These are phyloP conservation scores for Avicennia marina DNA, from an alignment of 257 asterid species.

Conservation along the genomic window DNA sequence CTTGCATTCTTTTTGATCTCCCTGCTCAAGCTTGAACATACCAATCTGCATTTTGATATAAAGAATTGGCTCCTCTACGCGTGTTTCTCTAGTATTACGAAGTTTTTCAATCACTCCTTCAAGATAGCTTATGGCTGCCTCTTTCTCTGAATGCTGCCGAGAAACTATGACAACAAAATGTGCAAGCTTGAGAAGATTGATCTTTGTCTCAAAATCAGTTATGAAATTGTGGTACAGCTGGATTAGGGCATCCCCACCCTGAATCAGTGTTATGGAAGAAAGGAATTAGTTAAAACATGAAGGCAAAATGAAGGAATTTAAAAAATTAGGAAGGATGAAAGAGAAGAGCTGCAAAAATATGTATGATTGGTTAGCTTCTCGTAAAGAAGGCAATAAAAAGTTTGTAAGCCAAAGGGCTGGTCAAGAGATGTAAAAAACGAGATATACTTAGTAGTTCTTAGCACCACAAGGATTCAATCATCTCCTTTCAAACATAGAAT, in stretches of 20 bases:
- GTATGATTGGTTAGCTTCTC: no score
- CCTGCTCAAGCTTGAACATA: conserved; percentile 73
- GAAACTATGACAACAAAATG: conserved; percentile 92
- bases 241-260: conserved; percentile 93
- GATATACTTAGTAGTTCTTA: no score
- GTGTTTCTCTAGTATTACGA: conserved; percentile 66
- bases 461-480: no score
- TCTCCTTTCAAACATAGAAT: no score
- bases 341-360: conserved; percentile 8
- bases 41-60: conserved; percentile 88
- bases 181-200: conserved; percentile 96
- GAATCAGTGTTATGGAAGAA: conserved; percentile 20
- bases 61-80: conserved; percentile 87
- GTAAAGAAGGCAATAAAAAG: no score
- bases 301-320: no score
- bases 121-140: conserved; percentile 71
- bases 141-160: conserved; percentile 76
- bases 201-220: conserved; percentile 92
- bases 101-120: conserved; percentile 93
- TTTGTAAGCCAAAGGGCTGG: no score
- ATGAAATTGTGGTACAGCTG: conserved; percentile 91
- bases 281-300: conserved; percentile 11
- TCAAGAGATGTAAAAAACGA: no score
- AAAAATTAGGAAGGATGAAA: no score
- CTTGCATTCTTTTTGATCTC: conserved; percentile 85